A percentile compares a stretch with the other conserved stretches of the same genome.
phyloP scores from a whole-genome alignment of 176 grass and related monocot species.

The Rhipidocladum racemiflorum region DNA sequence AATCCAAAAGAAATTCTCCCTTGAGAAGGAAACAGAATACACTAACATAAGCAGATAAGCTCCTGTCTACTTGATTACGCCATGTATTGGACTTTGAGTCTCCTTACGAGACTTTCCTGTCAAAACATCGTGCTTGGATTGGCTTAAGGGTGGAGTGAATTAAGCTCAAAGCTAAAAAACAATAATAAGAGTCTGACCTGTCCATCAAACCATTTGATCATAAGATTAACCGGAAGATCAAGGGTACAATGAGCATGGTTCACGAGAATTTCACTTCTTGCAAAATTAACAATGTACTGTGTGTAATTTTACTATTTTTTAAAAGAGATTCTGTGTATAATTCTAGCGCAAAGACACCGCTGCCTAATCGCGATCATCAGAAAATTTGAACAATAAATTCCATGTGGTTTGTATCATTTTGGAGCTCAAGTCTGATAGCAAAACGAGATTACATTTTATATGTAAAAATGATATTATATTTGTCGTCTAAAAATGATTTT shows the following conservation, averaged over 20 bases:
- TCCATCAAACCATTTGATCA: neutral
- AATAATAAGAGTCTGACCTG: neutral
- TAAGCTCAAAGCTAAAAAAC: neutral
- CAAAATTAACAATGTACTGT: neutral
- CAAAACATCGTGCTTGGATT: neutral
- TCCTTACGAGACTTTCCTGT: neutral
- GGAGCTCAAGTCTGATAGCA: neutral
- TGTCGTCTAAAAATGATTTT: neutral
- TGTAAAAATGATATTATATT: neutral
- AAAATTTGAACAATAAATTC: neutral
- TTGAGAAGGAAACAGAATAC: neutral
- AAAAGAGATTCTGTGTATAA: neutral
- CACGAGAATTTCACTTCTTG: neutral
- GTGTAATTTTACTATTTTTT: too few relatives aligned
- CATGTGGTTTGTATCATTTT: neutral
- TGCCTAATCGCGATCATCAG: neutral
- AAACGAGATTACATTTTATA: neutral
- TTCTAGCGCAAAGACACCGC: neutral
- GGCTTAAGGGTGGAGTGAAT: neutral
- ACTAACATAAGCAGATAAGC: neutral
- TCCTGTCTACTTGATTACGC: neutral
- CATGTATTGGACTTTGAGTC: neutral
- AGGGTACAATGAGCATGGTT: neutral
- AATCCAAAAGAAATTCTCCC: neutral
- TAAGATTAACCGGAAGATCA: neutral